phyloP scores from a whole-genome alignment of 108 stramenopile genomes.

The Skeletonema tropicum region DNA sequence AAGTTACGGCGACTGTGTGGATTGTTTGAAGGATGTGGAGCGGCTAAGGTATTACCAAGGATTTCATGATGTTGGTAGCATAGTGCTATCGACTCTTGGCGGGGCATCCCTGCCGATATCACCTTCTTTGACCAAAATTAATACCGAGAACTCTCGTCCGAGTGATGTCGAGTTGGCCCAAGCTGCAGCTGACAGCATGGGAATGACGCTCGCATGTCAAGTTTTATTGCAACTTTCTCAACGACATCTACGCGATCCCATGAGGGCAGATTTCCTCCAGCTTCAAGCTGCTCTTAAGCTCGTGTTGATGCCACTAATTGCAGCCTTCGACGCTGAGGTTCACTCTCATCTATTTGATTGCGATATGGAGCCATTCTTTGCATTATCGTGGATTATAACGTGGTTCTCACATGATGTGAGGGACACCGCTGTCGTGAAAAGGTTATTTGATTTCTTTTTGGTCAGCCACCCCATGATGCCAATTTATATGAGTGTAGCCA shows the following conservation, averaged over 20 bases:
- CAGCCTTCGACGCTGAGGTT: conserved; percentile 62
- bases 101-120: conserved; percentile 34
- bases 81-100: conserved; percentile 73
- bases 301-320: conserved; percentile 69
- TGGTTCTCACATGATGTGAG: conserved; percentile 94
- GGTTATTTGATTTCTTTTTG: conserved; percentile 91
- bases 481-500: conserved; percentile 81
- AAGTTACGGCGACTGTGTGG: conserved; percentile 42
- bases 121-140: background rate
- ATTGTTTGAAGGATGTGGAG: conserved; percentile 12
- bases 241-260: conserved; percentile 73
- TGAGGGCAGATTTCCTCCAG: conserved; percentile 57
- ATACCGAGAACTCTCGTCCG: background rate
- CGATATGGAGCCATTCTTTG: conserved; percentile 93
- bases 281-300: conserved; percentile 70
- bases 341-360: conserved; percentile 76
- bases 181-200: conserved; percentile 47
- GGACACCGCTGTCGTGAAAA: conserved; percentile 80
- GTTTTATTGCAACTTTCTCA: conserved; percentile 68
- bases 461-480: conserved; percentile 80
- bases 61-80: conserved; percentile 86
- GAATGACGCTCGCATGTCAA: conserved; percentile 65
- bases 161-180: conserved; percentile 11
- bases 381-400: conserved; percentile 87
- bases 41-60: conserved; percentile 85